Conservation (phyloP, 345 rosid species). For the Linum tenue region DNA sequence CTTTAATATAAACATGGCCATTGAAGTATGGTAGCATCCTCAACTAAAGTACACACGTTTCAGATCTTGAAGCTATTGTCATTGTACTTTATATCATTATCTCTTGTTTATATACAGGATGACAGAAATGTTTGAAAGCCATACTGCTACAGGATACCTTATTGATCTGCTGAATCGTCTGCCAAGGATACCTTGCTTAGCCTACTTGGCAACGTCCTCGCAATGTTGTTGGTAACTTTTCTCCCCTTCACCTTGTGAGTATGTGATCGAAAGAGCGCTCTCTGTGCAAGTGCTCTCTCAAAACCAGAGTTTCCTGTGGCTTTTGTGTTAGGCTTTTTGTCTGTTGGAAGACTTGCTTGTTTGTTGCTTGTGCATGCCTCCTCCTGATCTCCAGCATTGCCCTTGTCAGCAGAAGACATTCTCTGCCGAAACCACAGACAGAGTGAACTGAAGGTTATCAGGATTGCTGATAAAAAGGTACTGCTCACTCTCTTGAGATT, state of each 20-base stretch:
- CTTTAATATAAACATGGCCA: background rate
- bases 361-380: conserved; percentile 17
- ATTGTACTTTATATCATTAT: background rate
- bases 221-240: conserved; percentile 15
- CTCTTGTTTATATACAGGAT: background rate
- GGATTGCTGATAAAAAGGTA: conserved; percentile 3
- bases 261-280: conserved; percentile 34
- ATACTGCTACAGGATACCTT: background rate
- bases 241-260: conserved; percentile 18
- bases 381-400: conserved; percentile 11
- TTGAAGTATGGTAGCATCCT: background rate
- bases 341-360: conserved; percentile 9
- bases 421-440: background rate
- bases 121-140: background rate
- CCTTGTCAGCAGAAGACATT: conserved; percentile 29
- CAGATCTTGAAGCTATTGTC: background rate
- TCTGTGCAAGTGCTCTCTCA: conserved; percentile 34
- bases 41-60: background rate
- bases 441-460: conserved; percentile 3
- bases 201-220: conserved; percentile 29
- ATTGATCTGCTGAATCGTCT: conserved; percentile 14
- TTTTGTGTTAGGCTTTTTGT: conserved; percentile 8
- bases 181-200: conserved; percentile 33
- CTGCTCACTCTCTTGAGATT: background rate
- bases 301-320: conserved; percentile 16